phyloP scores from a whole-genome alignment of 2,329 filamentous ascomycete genomes.

The Dactylellina cionopaga region DNA sequence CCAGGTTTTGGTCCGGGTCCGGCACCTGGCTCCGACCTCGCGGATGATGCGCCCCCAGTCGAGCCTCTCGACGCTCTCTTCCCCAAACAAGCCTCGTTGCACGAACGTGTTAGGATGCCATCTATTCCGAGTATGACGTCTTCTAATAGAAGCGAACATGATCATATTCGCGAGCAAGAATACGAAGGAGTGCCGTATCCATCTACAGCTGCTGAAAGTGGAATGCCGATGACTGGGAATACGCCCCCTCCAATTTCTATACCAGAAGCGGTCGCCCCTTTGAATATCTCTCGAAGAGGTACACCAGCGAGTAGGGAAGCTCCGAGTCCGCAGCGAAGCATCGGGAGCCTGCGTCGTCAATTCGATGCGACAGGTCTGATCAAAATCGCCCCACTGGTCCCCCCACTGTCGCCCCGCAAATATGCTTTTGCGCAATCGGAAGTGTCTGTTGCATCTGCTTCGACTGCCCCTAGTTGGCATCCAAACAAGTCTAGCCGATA shows the following conservation, averaged over 20 bases:
- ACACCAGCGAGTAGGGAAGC: slow-evolving; percentile 30
- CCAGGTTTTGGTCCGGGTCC: slow-evolving; percentile 47
- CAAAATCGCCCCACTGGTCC: slow-evolving; percentile 28
- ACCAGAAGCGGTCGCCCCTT: slow-evolving; percentile 33
- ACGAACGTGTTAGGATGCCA: slow-evolving; percentile 42
- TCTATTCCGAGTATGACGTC: slow-evolving; percentile 47
- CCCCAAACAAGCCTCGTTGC: slow-evolving; percentile 27
- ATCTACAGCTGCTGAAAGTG: slow-evolving; percentile 49
- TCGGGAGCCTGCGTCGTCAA: slow-evolving; percentile 44
- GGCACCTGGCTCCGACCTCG: slow-evolving; percentile 48
- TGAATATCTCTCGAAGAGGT: slow-evolving; percentile 45
- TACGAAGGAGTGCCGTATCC: slow-evolving; percentile 55
- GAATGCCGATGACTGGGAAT: slow-evolving; percentile 55
- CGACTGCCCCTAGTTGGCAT: slow-evolving; percentile 41
- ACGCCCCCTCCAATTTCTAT: slow-evolving; percentile 52
- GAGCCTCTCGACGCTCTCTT: slow-evolving; percentile 44
- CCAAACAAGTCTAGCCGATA: slow-evolving; percentile 47
- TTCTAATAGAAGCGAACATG: slow-evolving; percentile 47
- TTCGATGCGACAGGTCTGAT: slow-evolving; percentile 43
- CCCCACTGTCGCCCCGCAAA: slow-evolving; percentile 30
- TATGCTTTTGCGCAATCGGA: slow-evolving; percentile 33
- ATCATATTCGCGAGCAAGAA: slow-evolving; percentile 20
- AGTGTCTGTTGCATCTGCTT: slow-evolving; percentile 41
- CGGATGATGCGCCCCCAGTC: slow-evolving; percentile 42
- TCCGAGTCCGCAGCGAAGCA: slow-evolving; percentile 32